Evolutionary conservation across 257 asterid species (phyloP).

Genomic region (Haberlea rhodopensis): DNA sequence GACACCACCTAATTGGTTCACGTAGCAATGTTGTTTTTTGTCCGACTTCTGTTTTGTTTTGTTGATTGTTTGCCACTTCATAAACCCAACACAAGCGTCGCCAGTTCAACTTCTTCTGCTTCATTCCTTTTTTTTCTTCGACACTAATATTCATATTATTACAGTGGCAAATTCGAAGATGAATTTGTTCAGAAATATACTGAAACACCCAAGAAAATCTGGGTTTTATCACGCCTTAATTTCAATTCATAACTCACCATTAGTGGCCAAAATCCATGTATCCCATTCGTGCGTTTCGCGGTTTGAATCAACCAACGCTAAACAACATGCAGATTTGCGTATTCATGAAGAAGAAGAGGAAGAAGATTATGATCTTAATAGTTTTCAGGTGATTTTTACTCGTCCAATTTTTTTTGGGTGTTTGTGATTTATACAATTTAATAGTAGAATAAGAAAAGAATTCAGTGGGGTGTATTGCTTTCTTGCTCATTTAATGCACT

Average conservation of each 20-base stretch:
- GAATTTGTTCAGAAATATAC: background rate
- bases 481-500: background rate
- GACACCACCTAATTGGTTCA: background rate
- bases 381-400: background rate
- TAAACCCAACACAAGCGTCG: background rate
- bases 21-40: background rate
- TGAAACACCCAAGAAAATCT: background rate
- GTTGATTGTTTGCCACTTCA: background rate
- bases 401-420: background rate
- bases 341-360: background rate
- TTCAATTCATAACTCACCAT: background rate
- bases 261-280: background rate
- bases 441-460: background rate
- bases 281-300: background rate
- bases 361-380: background rate
- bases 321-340: background rate
- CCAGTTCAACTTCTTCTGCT: background rate
- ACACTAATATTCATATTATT: background rate
- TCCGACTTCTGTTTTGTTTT: too few relatives aligned
- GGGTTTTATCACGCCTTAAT: background rate
- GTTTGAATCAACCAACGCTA: background rate
- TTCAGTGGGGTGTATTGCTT: background rate
- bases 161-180: background rate
- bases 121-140: background rate
- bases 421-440: too few relatives aligned